Base-by-base conservation (phyloP, 2,329 filamentous ascomycete species). In the Diplodia sapinea region DNA sequence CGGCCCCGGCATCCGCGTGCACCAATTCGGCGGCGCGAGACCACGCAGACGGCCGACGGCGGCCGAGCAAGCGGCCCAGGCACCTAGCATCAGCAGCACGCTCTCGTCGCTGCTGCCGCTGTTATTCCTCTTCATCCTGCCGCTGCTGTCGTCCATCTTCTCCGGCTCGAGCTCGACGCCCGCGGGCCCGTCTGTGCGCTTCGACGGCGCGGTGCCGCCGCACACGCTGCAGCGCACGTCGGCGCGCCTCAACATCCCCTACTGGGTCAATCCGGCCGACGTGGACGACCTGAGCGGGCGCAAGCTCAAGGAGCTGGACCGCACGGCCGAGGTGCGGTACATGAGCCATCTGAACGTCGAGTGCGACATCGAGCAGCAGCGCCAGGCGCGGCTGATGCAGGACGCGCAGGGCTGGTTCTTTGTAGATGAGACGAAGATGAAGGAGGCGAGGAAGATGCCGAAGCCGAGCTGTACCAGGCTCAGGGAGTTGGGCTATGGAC, bases 371-470 rank as follows among this genome's bases (percentile, higher is more conserved):
- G 94, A 99, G 81, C 82, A 87, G 70, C 80, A 85, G 57, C 82
- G 86, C 63, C 86, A 89, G 78, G 85, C 88, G 75, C 84, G 88
- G 70, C 82, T 93, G 79, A 83, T 89, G 70, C 88, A 96, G 70
- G 89, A 92, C 57, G 93, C 94, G 0, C 88, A 91, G 73, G 94
- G 94, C 3, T 97, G 93, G 91, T 93, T 97, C 75, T 93, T 88
- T 78, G 87, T 89, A 66, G 93, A 97, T 74, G 84, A 88, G 64
- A 89, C 89, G 70, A 93, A 93, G 82, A 87, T 96, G 87, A 86
- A 89, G 69, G 79, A 87, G 68, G 94, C 94, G 36, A 81, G 85
- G 69, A 80, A 80, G 26, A 84, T 89, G 83, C 81, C 86, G 55
- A 84, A 88, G 82, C 83, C 82, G 76, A 63, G 31, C 23, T 63